Evolutionary conservation across 352 stramenopile species (phyloP), one percentile per base, ranked within the genome.

Genomic region (Globisporangium canariense): DNA sequence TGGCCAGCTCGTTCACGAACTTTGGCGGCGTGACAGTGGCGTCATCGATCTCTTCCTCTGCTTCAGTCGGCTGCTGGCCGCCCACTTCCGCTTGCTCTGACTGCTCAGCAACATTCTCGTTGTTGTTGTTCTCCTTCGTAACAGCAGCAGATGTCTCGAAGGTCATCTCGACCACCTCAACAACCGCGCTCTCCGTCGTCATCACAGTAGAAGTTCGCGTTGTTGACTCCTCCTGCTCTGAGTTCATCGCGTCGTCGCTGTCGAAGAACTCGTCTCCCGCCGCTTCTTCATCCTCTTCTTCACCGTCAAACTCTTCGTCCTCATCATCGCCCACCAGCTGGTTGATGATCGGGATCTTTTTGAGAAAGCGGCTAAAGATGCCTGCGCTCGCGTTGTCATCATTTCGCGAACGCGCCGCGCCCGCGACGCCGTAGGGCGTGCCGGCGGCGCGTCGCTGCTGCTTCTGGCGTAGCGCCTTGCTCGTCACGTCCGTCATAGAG

Each of bases 301-400:
- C 20, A 66, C 38, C 40, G 67, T 69, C 18, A 50, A 22, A 30
- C 25, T 65, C n/a, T 11, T 68, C 69, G 7, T 75, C 63, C 1
- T 77, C 73, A 11, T 81, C 65, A 11, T 86, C 77, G 13, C 61
- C 68, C 30, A 88, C 71, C 10, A 87, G 52, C 51, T 86, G 84
- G 40, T 73, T 76, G 14, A 90, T 75, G 5, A 92, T 68, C 45
- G 83, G 83, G n/a, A 93, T 68, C 57, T 81, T 85, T 49, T 81
- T 88, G 32, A 88, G 76, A 6, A 90, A 59, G 1, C 81, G 81
- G 14, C 81, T 77, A 34, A 90, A 86, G 36, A 90, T 66, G 3
- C 70, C 65, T 6, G 74, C 69, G 50, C 62, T 28, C 25, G 25
- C 25, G 25, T 28, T 16, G 50, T 64, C 30, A 47, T 66, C 50